phyloP scores from a whole-genome alignment of 2,329 filamentous ascomycete species.

The Diaporthe destruens region DNA sequence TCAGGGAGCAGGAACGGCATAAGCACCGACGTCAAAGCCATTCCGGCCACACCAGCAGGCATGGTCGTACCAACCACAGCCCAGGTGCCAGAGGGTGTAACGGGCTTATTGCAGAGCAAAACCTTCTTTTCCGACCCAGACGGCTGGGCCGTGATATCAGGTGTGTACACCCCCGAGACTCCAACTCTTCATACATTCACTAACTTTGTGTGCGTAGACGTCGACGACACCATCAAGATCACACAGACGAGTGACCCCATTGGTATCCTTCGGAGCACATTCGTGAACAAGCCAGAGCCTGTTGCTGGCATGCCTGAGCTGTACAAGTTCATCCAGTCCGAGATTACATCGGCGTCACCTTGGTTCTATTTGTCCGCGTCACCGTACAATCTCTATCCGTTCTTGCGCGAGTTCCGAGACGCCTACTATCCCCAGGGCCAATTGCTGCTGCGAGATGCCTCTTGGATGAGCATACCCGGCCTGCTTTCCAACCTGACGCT shows the following conservation, averaged over 20 bases:
- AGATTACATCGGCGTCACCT: constrained; percentile 70
- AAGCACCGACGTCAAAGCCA: constrained; percentile 70
- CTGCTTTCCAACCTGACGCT: constrained; percentile 83
- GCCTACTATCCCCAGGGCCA: constrained; percentile 81
- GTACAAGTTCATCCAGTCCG: constrained; percentile 74
- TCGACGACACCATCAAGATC: constrained; percentile 96
- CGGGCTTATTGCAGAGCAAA: constrained; percentile 71
- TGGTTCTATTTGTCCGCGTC: constrained; percentile 97
- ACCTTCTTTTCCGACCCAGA: constrained; percentile 81
- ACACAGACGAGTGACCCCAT: constrained; percentile 84
- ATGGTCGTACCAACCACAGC: constrained; percentile 61
- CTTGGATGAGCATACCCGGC: constrained; percentile 86
- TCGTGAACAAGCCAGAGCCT: constrained; percentile 79
- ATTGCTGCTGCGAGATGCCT: constrained; percentile 85
- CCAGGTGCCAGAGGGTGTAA: constrained; percentile 62
- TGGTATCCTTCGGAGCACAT: constrained; percentile 86
- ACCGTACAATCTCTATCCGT: constrained; percentile 93
- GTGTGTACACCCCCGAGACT: constrained; percentile 53
- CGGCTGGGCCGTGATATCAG: constrained; percentile 87
- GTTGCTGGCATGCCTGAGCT: constrained; percentile 87
- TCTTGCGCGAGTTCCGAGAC: constrained; percentile 81
- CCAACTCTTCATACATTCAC: not conserved
- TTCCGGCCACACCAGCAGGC: constrained; percentile 63
- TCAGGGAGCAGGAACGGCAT: constrained; percentile 81
- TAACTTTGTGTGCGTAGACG: constrained; percentile 63